Base-by-base conservation (phyloP, 352 stramenopile species). In the Phytophthora quininea region DNA sequence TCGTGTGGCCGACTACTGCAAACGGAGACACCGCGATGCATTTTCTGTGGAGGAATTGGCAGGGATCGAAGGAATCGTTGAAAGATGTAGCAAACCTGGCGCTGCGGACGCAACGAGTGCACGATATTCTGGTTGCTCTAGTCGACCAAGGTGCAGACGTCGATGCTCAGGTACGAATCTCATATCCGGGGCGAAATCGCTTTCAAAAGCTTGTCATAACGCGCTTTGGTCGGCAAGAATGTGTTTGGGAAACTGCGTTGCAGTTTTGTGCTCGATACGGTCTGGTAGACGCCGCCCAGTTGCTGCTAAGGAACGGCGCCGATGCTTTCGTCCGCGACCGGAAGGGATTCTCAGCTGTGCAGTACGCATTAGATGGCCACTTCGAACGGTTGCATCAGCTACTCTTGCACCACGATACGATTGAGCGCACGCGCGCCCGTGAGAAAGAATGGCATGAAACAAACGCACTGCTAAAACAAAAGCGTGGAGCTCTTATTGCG, bases 11-110 rank as follows among this genome's bases (percentile, higher is more conserved):
- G 3, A 51, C 62, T 45, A 93, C 80, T 24, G 84, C 78, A 0
- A 92, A 91, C 48, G 83, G 85, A 12, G 83, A 95, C 64, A 80
- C 76, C 2, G 84, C 85, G 1, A 62, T 90, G 27, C 85, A 93
- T 62, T 92, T 83, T 29, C 35, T 92, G 12, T 93, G 82, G 69
- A 64, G 65, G 14, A 49, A 80, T 38, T 93, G 82, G 1, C 29
- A 64, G 4, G 58, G 31, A 9, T 1, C 61, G 30, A 66, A 71
- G 0, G 69, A 55, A 12, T 64, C 68, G 4, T 19, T 92, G 27
- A 77, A 75, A 59, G 67, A 60, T 33, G 64, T 80, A 0, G 47
- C 66, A 3, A 67, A 75, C 7, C 30, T 75, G 42, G 59, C 72
- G 27, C 38, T 87, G 53, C 68, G 68, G 24, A 82, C 64, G 2